phyloP scores from a whole-genome alignment of 176 grass and related monocot species.

The Pharus latifolius region DNA sequence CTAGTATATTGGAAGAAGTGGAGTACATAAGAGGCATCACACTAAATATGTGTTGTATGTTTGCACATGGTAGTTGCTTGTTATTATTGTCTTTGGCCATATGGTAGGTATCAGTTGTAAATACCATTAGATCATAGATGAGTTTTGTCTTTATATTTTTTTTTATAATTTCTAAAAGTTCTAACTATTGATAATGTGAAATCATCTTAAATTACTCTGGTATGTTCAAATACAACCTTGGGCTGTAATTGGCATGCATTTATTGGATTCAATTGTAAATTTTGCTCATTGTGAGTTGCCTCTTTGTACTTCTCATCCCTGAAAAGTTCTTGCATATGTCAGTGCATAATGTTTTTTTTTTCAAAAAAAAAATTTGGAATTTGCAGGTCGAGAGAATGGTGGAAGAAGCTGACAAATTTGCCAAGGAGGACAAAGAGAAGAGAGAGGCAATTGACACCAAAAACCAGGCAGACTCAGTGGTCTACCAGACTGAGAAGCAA shows the following conservation, averaged over 20 bases:
- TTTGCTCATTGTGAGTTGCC: background rate
- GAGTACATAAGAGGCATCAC: too few relatives aligned
- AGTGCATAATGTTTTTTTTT: background rate
- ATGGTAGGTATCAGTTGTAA: background rate
- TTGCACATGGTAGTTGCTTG: background rate
- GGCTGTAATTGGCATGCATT: background rate
- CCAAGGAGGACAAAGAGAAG: conserved; percentile 96
- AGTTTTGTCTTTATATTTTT: background rate
- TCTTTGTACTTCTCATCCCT: background rate
- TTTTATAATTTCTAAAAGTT: background rate
- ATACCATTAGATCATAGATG: background rate
- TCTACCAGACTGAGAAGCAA: conserved; percentile 98
- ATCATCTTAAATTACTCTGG: too few relatives aligned
- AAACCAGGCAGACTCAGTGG: conserved; percentile 82
- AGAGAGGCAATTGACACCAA: conserved; percentile 97
- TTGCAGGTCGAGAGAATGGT: conserved; percentile 95
- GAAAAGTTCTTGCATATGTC: background rate
- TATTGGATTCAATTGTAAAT: background rate
- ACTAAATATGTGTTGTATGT: too few relatives aligned
- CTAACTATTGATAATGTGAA: background rate
- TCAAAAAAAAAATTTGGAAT: background rate
- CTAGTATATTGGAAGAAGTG: too few relatives aligned
- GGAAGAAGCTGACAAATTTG: conserved; percentile 79
- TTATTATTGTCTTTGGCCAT: background rate
- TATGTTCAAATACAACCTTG: background rate